These are phyloP conservation scores for Phytomonas sp. DNA, from an alignment of 208 protist genomes.

Conservation along the genomic window DNA sequence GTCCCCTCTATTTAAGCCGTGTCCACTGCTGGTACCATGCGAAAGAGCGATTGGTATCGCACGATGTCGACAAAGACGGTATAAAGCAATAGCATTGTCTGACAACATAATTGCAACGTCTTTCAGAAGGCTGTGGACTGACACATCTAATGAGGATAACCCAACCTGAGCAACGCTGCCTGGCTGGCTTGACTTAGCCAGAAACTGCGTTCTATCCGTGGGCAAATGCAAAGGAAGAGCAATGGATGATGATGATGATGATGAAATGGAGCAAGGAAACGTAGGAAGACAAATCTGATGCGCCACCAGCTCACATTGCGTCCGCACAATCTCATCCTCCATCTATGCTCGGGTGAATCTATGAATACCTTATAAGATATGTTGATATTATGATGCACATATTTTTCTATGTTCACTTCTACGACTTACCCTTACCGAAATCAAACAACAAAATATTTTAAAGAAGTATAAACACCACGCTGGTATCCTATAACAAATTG, in stretches of 20 bases:
- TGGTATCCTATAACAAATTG: background rate
- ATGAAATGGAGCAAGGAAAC: background rate
- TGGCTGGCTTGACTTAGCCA: background rate
- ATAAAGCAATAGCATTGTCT: constrained; percentile 39
- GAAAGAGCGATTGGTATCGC: constrained; percentile 6
- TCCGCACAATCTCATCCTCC: constrained; percentile 52
- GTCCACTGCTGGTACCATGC: background rate
- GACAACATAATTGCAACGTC: background rate
- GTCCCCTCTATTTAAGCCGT: constrained; percentile 12
- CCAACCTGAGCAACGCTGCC: background rate
- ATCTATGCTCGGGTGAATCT: constrained; percentile 10
- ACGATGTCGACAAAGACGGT: constrained; percentile 47
- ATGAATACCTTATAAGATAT: background rate
- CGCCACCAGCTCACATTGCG: constrained; percentile 26
- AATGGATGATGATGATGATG: background rate
- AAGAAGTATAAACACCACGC: background rate
- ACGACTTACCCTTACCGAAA: background rate
- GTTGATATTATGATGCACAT: background rate
- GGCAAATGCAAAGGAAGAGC: background rate
- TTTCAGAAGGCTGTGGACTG: background rate
- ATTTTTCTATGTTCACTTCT: background rate
- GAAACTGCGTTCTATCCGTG: background rate
- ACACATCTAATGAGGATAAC: background rate
- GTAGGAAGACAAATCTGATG: constrained; percentile 32
- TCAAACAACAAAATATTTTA: background rate